Evolutionary conservation across 768 basidiomycete species (phyloP).

Genomic region (Cubamyces lactineus): DNA sequence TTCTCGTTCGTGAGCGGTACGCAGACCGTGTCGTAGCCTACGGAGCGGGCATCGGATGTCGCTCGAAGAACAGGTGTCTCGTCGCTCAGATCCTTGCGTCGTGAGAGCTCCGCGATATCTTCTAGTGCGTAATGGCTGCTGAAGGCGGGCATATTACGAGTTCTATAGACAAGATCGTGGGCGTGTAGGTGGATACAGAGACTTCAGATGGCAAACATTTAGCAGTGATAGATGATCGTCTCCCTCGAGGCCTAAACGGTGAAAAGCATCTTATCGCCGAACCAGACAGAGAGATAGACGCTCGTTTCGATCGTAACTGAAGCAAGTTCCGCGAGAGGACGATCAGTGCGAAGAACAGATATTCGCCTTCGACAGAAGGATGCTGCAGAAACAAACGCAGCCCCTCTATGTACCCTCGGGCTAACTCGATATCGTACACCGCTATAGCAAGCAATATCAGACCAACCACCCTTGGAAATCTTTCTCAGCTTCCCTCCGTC

Average conservation of each 20-base stretch:
- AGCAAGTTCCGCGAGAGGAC: no score
- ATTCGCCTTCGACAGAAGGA: neutral
- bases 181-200: neutral
- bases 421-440: neutral
- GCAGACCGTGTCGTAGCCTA: conserved; percentile 77
- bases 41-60: conserved; percentile 53
- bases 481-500: conserved; percentile 30
- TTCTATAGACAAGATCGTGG: neutral
- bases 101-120: conserved; percentile 28
- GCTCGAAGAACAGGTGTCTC: conserved; percentile 55
- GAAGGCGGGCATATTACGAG: conserved; percentile 28
- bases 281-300: conserved; percentile 14
- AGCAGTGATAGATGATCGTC: conserved; percentile 9
- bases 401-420: no score
- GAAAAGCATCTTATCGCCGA: conserved; percentile 21
- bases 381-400: neutral
- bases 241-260: neutral
- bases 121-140: conserved; percentile 33
- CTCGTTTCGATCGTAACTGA: conserved; percentile 3
- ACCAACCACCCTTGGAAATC: neutral
- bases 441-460: neutral
- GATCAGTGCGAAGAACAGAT: neutral
- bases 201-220: neutral
- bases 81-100: conserved; percentile 23
- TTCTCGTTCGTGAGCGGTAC: conserved; percentile 86